phyloP scores from a whole-genome alignment of 2,329 filamentous ascomycete genomes.

The Pseudogymnoascus sp. region DNA sequence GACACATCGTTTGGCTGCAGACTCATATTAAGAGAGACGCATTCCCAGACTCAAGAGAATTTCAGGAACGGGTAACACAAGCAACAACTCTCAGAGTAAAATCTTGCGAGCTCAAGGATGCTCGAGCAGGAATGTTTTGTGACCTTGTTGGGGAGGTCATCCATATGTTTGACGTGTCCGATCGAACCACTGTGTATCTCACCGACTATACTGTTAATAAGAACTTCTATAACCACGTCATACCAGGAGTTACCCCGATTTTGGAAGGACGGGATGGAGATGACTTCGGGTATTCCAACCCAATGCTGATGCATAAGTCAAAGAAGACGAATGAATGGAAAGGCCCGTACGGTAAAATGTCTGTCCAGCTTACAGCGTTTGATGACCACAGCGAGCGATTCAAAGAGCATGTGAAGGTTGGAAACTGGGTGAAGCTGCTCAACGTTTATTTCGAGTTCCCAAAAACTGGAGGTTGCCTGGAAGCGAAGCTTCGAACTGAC shows the following conservation, averaged over 20 bases:
- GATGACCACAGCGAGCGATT: constrained; percentile 57
- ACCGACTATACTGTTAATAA: constrained; percentile 75
- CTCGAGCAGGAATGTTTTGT: constrained; percentile 47
- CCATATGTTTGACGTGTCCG: constrained; percentile 39
- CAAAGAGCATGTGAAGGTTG: constrained; percentile 45
- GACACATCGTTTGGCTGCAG: constrained; percentile 12
- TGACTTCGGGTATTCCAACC: constrained; percentile 43
- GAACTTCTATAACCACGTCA: constrained; percentile 42
- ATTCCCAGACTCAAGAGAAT: constrained; percentile 38
- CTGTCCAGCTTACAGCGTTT: constrained; percentile 63
- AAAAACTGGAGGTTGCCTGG: constrained; percentile 47
- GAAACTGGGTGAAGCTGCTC: constrained; percentile 55
- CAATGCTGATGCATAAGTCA: constrained; percentile 20
- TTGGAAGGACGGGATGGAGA: constrained; percentile 39
- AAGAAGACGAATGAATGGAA: constrained; percentile 43
- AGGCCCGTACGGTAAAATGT: constrained; percentile 66
- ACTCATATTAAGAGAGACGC: constrained; percentile 33
- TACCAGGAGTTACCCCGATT: not conserved
- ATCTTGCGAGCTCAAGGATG: constrained; percentile 56
- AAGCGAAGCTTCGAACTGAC: constrained; percentile 65
- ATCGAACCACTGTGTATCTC: constrained; percentile 57
- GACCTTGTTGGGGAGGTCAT: constrained; percentile 68
- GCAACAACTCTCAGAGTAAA: constrained; percentile 45
- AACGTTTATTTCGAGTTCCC: constrained; percentile 66
- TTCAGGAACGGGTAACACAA: constrained; percentile 31